phyloP scores from a whole-genome alignment of 192 early-diverging fungal species.

The Allomyces arbusculus region DNA sequence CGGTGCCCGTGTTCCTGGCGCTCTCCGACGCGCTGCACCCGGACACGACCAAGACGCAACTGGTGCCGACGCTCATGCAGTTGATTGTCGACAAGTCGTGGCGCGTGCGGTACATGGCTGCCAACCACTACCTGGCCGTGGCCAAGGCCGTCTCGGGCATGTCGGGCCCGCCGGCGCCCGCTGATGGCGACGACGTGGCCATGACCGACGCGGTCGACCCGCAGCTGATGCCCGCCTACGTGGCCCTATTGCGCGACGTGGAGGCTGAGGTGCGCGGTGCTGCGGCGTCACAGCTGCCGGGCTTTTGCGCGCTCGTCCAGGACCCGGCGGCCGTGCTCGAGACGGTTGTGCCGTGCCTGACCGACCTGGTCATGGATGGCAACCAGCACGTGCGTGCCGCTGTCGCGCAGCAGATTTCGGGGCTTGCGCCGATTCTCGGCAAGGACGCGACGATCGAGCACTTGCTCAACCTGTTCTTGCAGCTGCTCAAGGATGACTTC shows the following conservation, averaged over 20 bases:
- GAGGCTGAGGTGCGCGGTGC: conserved; percentile 96
- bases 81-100: conserved; percentile 87
- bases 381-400: conserved; percentile 91
- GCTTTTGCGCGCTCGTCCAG: conserved; percentile 55
- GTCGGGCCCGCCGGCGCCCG: conserved; percentile 12
- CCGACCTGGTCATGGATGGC: conserved; percentile 84
- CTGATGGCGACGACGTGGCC: background rate
- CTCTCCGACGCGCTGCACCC: conserved; percentile 60
- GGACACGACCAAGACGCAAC: conserved; percentile 53
- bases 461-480: conserved; percentile 84
- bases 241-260: conserved; percentile 74
- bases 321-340: conserved; percentile 55
- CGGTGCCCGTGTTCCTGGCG: conserved; percentile 75
- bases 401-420: conserved; percentile 88
- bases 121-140: conserved; percentile 89
- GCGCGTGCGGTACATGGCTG: conserved; percentile 98
- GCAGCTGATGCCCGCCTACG: conserved; percentile 68
- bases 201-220: conserved; percentile 55
- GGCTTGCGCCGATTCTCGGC: conserved; percentile 82
- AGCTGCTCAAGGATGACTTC: conserved; percentile 89
- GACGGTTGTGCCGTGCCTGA: conserved; percentile 68
- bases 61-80: conserved; percentile 46
- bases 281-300: conserved; percentile 77
- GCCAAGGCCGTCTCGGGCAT: conserved; percentile 12
- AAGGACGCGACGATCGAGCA: conserved; percentile 87